Conservation (phyloP, 1,139 yeast species). For the Chernovozyma aurita region DNA sequence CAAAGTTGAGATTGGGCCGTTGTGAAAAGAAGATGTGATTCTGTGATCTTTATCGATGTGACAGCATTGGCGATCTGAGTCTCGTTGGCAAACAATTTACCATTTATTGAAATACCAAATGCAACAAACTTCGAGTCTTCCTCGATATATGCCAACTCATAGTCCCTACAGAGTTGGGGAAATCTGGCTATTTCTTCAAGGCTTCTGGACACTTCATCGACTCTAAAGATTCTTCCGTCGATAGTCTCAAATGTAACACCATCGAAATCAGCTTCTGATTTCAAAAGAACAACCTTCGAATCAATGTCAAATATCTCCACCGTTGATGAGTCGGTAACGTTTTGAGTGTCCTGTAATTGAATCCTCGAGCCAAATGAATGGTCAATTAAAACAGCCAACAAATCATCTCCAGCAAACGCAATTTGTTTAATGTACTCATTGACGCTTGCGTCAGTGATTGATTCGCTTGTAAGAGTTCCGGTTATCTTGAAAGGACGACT, state of each 20-base stretch:
- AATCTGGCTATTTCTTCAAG: constrained; percentile 41
- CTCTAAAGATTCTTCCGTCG: constrained; percentile 53
- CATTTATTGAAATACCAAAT: constrained; percentile 70
- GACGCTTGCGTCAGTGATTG: constrained; percentile 33
- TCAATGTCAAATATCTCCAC: constrained; percentile 39
- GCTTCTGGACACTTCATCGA: constrained; percentile 22
- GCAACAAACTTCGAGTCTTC: constrained; percentile 34
- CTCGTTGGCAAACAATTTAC: constrained; percentile 67
- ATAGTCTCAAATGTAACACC: constrained; percentile 55
- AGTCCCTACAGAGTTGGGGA: constrained; percentile 68
- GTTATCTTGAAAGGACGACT: constrained; percentile 20
- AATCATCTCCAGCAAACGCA: constrained; percentile 48
- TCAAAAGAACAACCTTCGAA: constrained; percentile 51
- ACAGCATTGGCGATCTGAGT: constrained; percentile 68
- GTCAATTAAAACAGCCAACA: constrained; percentile 58
- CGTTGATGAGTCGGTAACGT: constrained; percentile 35
- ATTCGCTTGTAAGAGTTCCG: constrained; percentile 12
- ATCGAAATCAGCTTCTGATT: constrained; percentile 51
- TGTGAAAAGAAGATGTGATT: constrained; percentile 71
- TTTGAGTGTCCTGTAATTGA: constrained; percentile 42
- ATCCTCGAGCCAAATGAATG: constrained; percentile 43
- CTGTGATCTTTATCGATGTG: constrained; percentile 76
- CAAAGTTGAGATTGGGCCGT: constrained; percentile 84
- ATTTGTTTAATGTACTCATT: constrained; percentile 49
- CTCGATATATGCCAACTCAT: constrained; percentile 38